Conservation (phyloP, 306 rosid genomes). For the Quercus glauca region DNA sequence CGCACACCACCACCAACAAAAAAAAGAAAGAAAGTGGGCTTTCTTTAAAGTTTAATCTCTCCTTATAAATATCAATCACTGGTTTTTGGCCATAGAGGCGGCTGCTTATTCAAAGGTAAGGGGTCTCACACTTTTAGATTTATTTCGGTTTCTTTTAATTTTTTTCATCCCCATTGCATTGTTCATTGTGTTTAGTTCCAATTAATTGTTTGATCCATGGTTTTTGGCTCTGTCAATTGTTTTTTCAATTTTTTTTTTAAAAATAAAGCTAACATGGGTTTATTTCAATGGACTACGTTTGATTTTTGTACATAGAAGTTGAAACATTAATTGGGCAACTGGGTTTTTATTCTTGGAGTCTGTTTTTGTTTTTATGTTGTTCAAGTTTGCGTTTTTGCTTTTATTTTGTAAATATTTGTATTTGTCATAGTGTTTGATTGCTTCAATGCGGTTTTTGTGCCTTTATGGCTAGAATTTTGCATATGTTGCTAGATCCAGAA, state of each 20-base stretch:
- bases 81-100: conserved; percentile 10
- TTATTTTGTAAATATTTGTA: neutral
- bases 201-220: conserved; percentile 35
- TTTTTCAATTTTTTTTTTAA: neutral
- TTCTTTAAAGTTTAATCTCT: neutral
- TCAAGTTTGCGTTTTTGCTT: conserved; percentile 19
- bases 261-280: conserved; percentile 7
- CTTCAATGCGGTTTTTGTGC: conserved; percentile 11
- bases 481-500: conserved; percentile 41
- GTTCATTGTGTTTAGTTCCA: neutral
- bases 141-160: conserved; percentile 8
- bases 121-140: conserved; percentile 14
- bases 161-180: conserved; percentile 29
- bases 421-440: neutral
- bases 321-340: conserved; percentile 23
- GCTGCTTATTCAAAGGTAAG: conserved; percentile 33
- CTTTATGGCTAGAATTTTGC: conserved; percentile 10
- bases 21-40: neutral
- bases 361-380: conserved; percentile 10
- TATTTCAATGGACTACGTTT: neutral
- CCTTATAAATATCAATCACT: neutral
- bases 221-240: conserved; percentile 7
- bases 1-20: too few species aligned
- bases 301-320: conserved; percentile 1
- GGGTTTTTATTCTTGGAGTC: conserved; percentile 11